Conservation (phyloP, 2,329 filamentous ascomycete species). For the Diaporthe sp. region DNA sequence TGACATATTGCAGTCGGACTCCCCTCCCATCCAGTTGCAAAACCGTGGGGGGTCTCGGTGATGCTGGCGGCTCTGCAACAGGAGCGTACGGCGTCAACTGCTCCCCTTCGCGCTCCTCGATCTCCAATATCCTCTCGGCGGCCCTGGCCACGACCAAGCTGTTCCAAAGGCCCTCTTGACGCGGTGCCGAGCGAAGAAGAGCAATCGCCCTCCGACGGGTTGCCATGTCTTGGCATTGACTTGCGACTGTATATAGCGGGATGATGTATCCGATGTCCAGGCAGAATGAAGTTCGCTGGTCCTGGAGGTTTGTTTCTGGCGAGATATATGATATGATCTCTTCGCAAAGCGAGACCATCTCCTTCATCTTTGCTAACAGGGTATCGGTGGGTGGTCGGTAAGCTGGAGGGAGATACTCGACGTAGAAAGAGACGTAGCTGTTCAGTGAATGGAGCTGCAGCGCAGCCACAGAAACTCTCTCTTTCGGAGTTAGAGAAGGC, state of each 20-base stretch:
- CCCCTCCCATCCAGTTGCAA: conserved; percentile 8
- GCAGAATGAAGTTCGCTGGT: not conserved
- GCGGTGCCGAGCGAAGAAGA: not conserved
- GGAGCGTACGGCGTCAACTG: not conserved
- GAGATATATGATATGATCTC: not conserved
- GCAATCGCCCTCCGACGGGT: not conserved
- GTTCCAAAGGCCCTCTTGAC: conserved; percentile 1
- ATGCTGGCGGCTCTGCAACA: too few species aligned
- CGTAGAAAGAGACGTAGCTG: not conserved
- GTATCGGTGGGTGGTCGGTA: not conserved
- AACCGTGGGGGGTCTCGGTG: not conserved
- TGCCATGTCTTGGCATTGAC: not conserved
- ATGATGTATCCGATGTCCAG: conserved; percentile 3
- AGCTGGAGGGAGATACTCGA: not conserved
- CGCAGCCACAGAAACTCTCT: not conserved
- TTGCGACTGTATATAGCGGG: conserved; percentile 5
- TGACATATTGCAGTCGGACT: conserved; percentile 1
- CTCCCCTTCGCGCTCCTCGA: not conserved
- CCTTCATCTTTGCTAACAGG: not conserved
- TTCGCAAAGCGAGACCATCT: conserved; percentile 1
- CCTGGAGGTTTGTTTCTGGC: too few species aligned
- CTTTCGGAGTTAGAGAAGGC: not conserved
- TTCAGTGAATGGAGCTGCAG: conserved; percentile 17
- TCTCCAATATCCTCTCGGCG: conserved; percentile 4
- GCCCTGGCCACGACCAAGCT: not conserved